These are phyloP conservation scores for Ophiostoma perfectum DNA, from an alignment of 2,329 filamentous ascomycete genomes.

Conservation along the genomic window DNA sequence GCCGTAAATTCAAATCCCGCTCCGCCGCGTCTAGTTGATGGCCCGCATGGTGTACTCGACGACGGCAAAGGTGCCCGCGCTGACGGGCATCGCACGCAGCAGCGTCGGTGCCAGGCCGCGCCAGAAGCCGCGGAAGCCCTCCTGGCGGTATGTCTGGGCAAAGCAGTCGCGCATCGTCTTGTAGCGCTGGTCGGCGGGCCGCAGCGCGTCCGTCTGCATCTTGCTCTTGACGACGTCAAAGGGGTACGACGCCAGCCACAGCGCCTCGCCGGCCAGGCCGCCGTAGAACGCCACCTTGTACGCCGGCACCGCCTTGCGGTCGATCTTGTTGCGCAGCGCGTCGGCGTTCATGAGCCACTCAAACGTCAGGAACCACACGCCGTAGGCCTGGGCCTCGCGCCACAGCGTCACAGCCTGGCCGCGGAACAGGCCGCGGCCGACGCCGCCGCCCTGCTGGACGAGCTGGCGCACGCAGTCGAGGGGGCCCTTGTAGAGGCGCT, in stretches of 20 bases:
- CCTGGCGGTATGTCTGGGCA: conserved; percentile 67
- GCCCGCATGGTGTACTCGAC: conserved; percentile 62
- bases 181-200: conserved; percentile 59
- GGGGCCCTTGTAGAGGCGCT: conserved; percentile 73
- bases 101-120: conserved; percentile 87
- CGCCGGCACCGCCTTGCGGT: conserved; percentile 70
- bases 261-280: conserved; percentile 83
- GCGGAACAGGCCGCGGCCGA: conserved; percentile 73
- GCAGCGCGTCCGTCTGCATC: conserved; percentile 97
- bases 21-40: conserved; percentile 39
- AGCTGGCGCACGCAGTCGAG: conserved; percentile 88
- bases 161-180: conserved; percentile 85
- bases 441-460: conserved; percentile 57
- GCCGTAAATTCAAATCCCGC: background rate
- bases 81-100: conserved; percentile 93
- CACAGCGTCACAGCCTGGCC: conserved; percentile 79
- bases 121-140: conserved; percentile 85
- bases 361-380: conserved; percentile 89
- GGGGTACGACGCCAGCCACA: conserved; percentile 92
- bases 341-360: conserved; percentile 96
- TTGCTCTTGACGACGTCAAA: conserved; percentile 98
- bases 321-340: conserved; percentile 67
- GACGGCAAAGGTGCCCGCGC: conserved; percentile 93
- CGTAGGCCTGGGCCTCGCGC: conserved; percentile 91
- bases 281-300: conserved; percentile 90